phyloP scores from a whole-genome alignment of 345 rosid genomes.

The Eucalyptus coolabah region DNA sequence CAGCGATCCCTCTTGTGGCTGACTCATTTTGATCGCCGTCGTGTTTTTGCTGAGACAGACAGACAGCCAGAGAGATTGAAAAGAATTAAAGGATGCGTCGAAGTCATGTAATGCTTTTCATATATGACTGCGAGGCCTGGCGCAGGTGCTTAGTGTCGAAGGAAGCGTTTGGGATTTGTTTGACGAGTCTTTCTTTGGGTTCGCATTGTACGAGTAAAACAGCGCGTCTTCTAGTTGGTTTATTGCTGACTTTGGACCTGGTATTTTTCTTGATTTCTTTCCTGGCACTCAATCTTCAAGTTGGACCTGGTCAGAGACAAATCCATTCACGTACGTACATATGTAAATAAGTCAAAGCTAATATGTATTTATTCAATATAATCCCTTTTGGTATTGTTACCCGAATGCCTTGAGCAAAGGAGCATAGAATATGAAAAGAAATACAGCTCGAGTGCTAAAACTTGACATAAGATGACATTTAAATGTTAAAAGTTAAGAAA shows the following conservation, averaged over 20 bases:
- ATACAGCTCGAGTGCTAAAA: too few relatives aligned
- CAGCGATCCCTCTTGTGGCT: background rate
- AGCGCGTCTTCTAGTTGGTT: background rate
- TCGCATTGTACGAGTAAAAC: background rate
- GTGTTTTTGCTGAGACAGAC: background rate
- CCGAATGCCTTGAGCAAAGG: background rate
- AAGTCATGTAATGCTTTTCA: background rate
- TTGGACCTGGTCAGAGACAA: background rate
- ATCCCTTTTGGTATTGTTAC: background rate
- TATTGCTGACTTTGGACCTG: background rate
- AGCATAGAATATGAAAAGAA: too few relatives aligned
- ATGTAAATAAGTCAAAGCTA: background rate
- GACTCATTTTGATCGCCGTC: background rate
- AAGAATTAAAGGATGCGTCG: background rate
- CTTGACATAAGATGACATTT: fast-evolving
- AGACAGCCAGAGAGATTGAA: background rate
- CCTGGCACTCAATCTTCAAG: background rate
- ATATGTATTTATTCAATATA: too few relatives aligned
- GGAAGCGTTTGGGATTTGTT: background rate
- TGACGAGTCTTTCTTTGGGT: background rate
- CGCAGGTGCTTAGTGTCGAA: background rate
- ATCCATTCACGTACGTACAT: background rate
- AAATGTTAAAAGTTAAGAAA: too few relatives aligned
- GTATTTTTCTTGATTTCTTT: background rate
- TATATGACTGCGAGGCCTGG: background rate